Conservation (phyloP, 306 rosid genomes). For the Cicer judaicum region DNA sequence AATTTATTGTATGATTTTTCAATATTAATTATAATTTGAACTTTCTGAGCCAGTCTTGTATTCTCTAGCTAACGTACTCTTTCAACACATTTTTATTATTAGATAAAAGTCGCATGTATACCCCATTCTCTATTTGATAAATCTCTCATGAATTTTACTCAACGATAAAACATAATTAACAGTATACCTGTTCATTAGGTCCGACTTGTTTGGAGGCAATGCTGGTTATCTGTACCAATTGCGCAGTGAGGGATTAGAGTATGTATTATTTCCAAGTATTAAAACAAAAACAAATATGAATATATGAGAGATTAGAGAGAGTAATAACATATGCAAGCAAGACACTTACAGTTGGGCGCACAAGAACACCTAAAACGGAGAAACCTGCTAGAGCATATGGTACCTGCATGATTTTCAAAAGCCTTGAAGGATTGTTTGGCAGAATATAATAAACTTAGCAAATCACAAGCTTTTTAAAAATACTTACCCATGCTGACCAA, state of each 20-base stretch:
- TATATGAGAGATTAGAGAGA: background rate
- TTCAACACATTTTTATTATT: slow-evolving; percentile 4
- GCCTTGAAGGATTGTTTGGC: slow-evolving; percentile 22
- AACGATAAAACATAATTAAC: background rate
- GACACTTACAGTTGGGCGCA: slow-evolving; percentile 71
- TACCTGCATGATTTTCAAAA: slow-evolving; percentile 65
- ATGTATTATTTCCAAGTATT: slow-evolving; percentile 6
- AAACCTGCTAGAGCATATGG: slow-evolving; percentile 71
- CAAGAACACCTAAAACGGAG: slow-evolving; percentile 54
- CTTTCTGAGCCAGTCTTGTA: slow-evolving; percentile 10
- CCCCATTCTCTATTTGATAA: background rate
- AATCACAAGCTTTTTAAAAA: slow-evolving; percentile 8
- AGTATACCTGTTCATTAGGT: slow-evolving; percentile 70
- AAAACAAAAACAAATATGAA: slow-evolving; percentile 10
- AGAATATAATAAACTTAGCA: slow-evolving; percentile 2
- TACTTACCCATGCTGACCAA: slow-evolving; percentile 84
- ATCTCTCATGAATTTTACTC: background rate
- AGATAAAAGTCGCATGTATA: background rate
- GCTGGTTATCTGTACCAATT: slow-evolving; percentile 70
- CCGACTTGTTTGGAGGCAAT: slow-evolving; percentile 90
- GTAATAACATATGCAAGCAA: background rate
- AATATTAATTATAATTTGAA: slow-evolving; percentile 9
- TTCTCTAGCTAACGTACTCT: background rate
- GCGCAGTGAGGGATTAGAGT: slow-evolving; percentile 30
- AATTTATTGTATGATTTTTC: background rate